Evolutionary conservation across 2,329 filamentous ascomycete genomes (phyloP).

Genomic region (Didymella keratinophila): DNA sequence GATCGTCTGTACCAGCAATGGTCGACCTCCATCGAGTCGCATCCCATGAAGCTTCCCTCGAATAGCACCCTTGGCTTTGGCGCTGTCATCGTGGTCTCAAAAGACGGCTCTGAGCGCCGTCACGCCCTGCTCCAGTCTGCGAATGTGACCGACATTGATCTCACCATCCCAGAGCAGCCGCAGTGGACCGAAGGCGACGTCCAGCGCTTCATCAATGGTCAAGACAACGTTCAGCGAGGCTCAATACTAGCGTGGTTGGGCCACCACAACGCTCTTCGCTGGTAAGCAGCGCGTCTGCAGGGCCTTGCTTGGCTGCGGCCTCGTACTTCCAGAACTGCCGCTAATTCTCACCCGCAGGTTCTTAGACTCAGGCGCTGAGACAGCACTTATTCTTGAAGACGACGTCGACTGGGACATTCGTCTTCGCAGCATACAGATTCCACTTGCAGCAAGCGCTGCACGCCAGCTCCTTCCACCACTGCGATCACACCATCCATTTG

Average conservation of each 20-base stretch:
- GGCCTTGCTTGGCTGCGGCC: slow-evolving; percentile 19
- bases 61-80: slow-evolving; percentile 53
- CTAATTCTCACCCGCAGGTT: slow-evolving; percentile 46
- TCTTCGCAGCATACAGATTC: slow-evolving; percentile 54
- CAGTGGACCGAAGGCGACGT: slow-evolving; percentile 54
- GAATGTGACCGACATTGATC: slow-evolving; percentile 53
- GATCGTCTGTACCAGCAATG: slow-evolving; percentile 43
- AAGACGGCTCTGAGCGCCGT: slow-evolving; percentile 50
- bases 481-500: slow-evolving; percentile 23
- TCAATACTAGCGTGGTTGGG: slow-evolving; percentile 56
- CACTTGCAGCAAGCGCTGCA: slow-evolving; percentile 51
- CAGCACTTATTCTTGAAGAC: slow-evolving; percentile 56
- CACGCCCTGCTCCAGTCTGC: slow-evolving; percentile 52
- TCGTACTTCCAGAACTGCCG: slow-evolving; percentile 2
- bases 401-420: slow-evolving; percentile 58
- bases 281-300: slow-evolving; percentile 36
- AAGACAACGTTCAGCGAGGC: slow-evolving; percentile 48
- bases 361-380: slow-evolving; percentile 52
- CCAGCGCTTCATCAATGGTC: slow-evolving; percentile 46
- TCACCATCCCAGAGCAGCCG: slow-evolving; percentile 54
- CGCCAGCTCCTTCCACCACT: slow-evolving; percentile 49
- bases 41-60: slow-evolving; percentile 38
- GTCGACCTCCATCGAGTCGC: slow-evolving; percentile 36
- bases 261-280: slow-evolving; percentile 53
- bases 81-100: slow-evolving; percentile 53